A percentile compares a stretch with the other conserved stretches of the same genome.
phyloP scores from a whole-genome alignment of 768 basidiomycete genomes.

The Neoboletus brunneissimus region DNA sequence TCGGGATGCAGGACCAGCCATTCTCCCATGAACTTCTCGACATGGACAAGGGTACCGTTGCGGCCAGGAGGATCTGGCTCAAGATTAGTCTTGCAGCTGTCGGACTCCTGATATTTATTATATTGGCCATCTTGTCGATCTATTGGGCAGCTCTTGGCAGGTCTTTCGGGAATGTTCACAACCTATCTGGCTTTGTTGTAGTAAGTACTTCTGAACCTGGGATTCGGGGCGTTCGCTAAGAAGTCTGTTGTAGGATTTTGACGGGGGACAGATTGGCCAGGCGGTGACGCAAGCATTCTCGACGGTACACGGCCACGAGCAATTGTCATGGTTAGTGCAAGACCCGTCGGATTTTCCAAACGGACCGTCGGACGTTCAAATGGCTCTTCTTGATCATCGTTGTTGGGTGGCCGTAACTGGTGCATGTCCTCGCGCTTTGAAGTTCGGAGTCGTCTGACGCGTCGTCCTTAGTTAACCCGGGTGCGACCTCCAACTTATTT shows the following conservation, averaged over 20 bases:
- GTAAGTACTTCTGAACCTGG: slow-evolving; percentile 35
- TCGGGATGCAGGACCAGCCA: slow-evolving; percentile 18
- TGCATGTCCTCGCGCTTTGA: slow-evolving; percentile 29
- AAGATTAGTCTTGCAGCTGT: slow-evolving; percentile 38
- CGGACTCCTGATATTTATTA: slow-evolving; percentile 38
- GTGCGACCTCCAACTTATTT: slow-evolving; percentile 37
- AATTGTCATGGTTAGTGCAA: slow-evolving; percentile 46
- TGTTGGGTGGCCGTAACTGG: slow-evolving; percentile 56
- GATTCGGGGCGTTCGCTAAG: neutral
- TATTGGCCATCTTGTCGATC: slow-evolving; percentile 52
- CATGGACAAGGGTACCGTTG: slow-evolving; percentile 25
- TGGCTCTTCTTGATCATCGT: slow-evolving; percentile 46
- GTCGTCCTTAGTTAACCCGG: slow-evolving; percentile 38
- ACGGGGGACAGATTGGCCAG: slow-evolving; percentile 51
- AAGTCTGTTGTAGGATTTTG: slow-evolving; percentile 49
- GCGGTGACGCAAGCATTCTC: slow-evolving; percentile 41
- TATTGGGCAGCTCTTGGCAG: slow-evolving; percentile 61
- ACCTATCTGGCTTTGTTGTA: slow-evolving; percentile 55
- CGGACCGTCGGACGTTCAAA: slow-evolving; percentile 42
- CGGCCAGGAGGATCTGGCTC: slow-evolving; percentile 40
- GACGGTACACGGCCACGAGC: slow-evolving; percentile 25
- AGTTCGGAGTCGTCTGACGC: neutral
- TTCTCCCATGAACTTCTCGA: slow-evolving; percentile 33
- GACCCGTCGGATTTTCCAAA: slow-evolving; percentile 44
- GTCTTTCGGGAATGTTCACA: slow-evolving; percentile 34